phyloP scores from a whole-genome alignment of 345 rosid genomes.

The Toxicodendron radicans region DNA sequence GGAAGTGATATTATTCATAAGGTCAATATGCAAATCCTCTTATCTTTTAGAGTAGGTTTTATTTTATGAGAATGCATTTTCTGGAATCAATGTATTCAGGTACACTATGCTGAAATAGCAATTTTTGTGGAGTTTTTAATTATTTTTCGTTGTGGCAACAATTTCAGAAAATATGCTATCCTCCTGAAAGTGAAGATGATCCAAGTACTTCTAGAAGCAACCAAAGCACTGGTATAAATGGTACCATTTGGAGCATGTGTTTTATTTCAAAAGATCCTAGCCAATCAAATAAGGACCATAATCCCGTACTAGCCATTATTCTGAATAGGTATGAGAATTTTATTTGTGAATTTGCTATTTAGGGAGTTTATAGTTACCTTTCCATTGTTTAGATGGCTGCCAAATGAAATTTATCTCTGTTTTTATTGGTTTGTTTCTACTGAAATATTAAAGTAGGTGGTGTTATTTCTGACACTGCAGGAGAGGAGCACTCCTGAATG shows the following conservation, averaged over 20 bases:
- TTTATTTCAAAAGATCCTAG: slow-evolving; percentile 61
- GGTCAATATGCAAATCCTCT: slow-evolving; percentile 41
- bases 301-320: slow-evolving; percentile 83
- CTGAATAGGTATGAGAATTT: slow-evolving; percentile 70
- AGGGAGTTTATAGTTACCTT: slow-evolving; percentile 6
- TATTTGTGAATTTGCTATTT: slow-evolving; percentile 26
- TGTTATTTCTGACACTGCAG: slow-evolving; percentile 48
- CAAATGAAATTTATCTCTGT: slow-evolving; percentile 3
- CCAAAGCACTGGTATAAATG: slow-evolving; percentile 45
- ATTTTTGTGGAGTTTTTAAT: slow-evolving; percentile 13
- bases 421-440: slow-evolving; percentile 17
- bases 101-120: neutral
- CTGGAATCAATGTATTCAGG: neutral
- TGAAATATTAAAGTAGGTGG: slow-evolving; percentile 24
- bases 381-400: slow-evolving; percentile 25
- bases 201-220: slow-evolving; percentile 37
- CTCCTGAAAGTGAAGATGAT: slow-evolving; percentile 64
- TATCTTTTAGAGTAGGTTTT: slow-evolving; percentile 19
- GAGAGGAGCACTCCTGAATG: slow-evolving; percentile 66
- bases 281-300: slow-evolving; percentile 61
- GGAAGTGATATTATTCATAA: slow-evolving; percentile 64
- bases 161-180: slow-evolving; percentile 72
- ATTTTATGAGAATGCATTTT: neutral
- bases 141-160: slow-evolving; percentile 13
- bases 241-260: slow-evolving; percentile 99